These are phyloP conservation scores for Flaveria ramosissima DNA, from an alignment of 129 eudicot species.

Conservation along the genomic window DNA sequence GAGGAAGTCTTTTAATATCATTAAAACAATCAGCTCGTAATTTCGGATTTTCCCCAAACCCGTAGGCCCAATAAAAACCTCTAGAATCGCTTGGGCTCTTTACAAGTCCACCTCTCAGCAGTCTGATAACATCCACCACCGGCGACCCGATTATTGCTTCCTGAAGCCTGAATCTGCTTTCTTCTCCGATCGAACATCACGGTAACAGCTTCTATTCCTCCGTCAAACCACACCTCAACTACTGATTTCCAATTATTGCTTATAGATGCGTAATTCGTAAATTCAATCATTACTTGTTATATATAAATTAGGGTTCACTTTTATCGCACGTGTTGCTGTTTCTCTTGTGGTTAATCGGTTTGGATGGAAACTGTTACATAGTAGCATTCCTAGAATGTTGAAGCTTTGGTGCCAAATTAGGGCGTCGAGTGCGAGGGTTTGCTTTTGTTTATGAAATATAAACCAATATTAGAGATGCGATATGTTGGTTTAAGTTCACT, in stretches of 20 bases:
- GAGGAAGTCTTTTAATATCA: too few species aligned
- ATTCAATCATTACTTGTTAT: conserved; percentile 1
- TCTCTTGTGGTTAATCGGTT: not conserved
- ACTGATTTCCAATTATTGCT: not conserved
- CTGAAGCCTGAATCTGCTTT: not conserved
- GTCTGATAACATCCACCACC: conserved; percentile 21
- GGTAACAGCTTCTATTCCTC: conserved; percentile 29
- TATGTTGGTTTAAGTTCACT: conserved; percentile 14
- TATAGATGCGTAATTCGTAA: conserved; percentile 5
- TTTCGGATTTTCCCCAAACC: too few species aligned
- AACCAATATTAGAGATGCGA: conserved; percentile 16
- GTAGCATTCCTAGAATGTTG: not conserved
- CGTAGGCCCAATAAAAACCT: conserved; percentile 14
- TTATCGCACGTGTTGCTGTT: conserved; percentile 4
- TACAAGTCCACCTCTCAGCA: conserved; percentile 18
- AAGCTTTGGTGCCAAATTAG: conserved; percentile 18
- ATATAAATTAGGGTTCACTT: conserved; percentile 32
- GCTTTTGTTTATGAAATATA: not conserved
- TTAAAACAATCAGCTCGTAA: too few species aligned
- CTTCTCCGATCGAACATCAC: conserved; percentile 28
- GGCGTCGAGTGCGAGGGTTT: conserved; percentile 7
- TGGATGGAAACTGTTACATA: not conserved
- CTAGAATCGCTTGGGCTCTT: conserved; percentile 20
- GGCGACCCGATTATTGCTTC: conserved; percentile 27
- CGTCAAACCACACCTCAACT: not conserved